Evolutionary conservation across 306 rosid species (phyloP), one percentile per base, ranked within the genome.

Genomic region (peach (Prunus persica)): DNA sequence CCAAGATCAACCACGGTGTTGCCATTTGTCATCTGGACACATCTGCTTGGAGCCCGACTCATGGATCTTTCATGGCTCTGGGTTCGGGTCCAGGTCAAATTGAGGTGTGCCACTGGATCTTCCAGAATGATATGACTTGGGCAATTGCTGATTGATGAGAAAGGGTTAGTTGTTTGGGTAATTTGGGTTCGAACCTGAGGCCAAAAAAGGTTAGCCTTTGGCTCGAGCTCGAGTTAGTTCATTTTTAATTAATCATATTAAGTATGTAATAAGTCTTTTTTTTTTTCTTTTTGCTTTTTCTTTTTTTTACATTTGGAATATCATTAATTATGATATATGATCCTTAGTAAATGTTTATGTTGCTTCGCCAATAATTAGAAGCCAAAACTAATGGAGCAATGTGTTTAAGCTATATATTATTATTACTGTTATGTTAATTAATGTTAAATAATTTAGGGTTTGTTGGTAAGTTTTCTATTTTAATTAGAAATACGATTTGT

Each of bases 81-180:
- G 98, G 97, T 0, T 91, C 96, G 52, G 82, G 79, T 9, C 99
- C 99, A 58, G 99, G 99, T 62, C 89, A 85, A 80, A 89, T 96
- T 3, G 99, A 96, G 74, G 98, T 96, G 0, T 96, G 99, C 57
- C 99, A 96, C 15, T 96, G 99, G 99, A 96, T 96, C 71, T 96
- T 96, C 68, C 86, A 96, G 83, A 96, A 96, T 22, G 99, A 96
- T 76, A 79, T 96, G 98, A 88, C 93, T 2, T 96, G 99, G 99
- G 69, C 90, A 0, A 72, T 84, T 24, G 93, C 96, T 0, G 98
- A 96, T 77, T 92, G 73, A 84, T 4, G 11, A 51, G 58, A 49
- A 11, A 41, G 2, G 3, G 20, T 24, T 14, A 11, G 41, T 64
- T 28, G 18, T 52, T 81, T 71, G 30, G 52, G 43, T 25, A 38